phyloP scores from a whole-genome alignment of 441 rosid species.

The Arabidopsis lyrata region DNA sequence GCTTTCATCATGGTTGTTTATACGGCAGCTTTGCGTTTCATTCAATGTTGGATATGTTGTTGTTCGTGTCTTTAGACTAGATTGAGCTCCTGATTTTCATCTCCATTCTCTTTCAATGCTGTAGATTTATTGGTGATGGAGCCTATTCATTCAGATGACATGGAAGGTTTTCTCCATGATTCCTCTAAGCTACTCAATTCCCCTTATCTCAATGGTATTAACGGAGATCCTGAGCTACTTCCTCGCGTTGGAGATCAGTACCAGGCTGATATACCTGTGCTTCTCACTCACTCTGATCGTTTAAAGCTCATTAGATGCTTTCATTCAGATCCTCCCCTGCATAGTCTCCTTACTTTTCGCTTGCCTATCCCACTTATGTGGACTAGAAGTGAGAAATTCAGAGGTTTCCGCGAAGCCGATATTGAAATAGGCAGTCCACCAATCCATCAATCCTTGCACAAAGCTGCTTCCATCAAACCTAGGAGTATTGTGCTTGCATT shows the following conservation, averaged over 20 bases:
- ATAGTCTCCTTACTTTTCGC: constrained; percentile 34
- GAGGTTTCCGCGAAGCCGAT: constrained; percentile 47
- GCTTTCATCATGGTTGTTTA: background rate
- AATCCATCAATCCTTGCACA: background rate
- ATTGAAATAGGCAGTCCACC: constrained; percentile 7
- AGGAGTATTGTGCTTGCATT: constrained; percentile 47
- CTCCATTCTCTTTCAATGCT: constrained; percentile 23
- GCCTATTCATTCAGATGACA: constrained; percentile 39
- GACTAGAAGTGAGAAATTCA: constrained; percentile 50
- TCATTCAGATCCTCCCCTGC: constrained; percentile 33
- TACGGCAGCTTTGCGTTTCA: constrained; percentile 22
- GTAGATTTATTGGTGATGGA: constrained; percentile 37
- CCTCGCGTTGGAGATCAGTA: constrained; percentile 65
- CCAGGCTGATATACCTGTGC: constrained; percentile 59
- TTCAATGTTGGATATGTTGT: constrained; percentile 18
- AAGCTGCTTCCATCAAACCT: constrained; percentile 26
- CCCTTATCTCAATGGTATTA: constrained; percentile 42
- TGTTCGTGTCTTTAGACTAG: background rate
- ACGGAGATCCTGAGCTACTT: constrained; percentile 50
- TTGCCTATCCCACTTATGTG: constrained; percentile 63
- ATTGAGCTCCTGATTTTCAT: background rate
- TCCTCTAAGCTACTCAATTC: constrained; percentile 46
- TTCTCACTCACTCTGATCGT: constrained; percentile 37
- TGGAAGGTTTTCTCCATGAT: constrained; percentile 47
- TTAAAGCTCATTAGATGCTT: constrained; percentile 28